Evolutionary conservation across 257 asterid species (phyloP).

Genomic region (Phtheirospermum japonicum): DNA sequence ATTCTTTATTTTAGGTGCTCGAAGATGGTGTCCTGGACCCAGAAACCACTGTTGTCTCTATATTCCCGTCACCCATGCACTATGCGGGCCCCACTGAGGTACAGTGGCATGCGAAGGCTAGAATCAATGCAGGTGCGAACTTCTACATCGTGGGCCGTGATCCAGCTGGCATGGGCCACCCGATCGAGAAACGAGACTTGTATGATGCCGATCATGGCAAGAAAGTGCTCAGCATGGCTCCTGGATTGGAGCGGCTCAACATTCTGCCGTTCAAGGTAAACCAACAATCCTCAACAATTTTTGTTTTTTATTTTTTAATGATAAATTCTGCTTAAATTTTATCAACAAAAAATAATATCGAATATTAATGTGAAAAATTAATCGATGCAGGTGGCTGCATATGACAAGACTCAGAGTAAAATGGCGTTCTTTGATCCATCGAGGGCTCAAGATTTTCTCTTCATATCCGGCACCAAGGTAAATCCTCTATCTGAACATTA

Average conservation of each 20-base stretch:
- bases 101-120: constrained; percentile 99
- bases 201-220: constrained; percentile 99
- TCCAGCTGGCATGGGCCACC: constrained; percentile 98
- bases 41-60: constrained; percentile 84
- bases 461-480: constrained; percentile 98
- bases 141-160: constrained; percentile 91
- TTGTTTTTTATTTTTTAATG: neutral
- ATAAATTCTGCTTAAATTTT: neutral
- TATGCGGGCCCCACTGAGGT: constrained; percentile 98
- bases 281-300: neutral
- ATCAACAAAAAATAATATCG: neutral
- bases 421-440: constrained; percentile 99
- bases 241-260: constrained; percentile 84
- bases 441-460: constrained; percentile 80
- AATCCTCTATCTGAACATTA: neutral
- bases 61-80: constrained; percentile 98
- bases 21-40: constrained; percentile 94
- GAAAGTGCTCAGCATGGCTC: constrained; percentile 93
- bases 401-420: constrained; percentile 72
- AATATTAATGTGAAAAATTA: neutral
- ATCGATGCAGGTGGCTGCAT: constrained; percentile 77
- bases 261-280: constrained; percentile 86
- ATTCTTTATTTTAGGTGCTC: constrained; percentile 50
- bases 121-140: constrained; percentile 92
- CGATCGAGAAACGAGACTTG: constrained; percentile 77